phyloP scores from a whole-genome alignment of 805 yeast species.

The Candida yuanshanica region DNA sequence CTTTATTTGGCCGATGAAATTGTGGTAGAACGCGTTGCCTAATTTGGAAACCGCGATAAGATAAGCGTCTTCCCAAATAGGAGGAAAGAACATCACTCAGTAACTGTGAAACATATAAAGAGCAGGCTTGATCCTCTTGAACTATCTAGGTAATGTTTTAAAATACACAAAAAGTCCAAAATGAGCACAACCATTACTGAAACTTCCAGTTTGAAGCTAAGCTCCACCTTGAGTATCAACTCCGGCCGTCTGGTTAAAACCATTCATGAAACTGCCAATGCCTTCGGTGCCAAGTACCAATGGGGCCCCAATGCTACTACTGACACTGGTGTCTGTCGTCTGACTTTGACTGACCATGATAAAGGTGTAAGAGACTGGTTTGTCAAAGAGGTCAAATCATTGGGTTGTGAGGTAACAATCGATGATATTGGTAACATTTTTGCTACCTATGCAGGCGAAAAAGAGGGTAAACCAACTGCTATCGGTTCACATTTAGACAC shows the following conservation, averaged over 20 bases:
- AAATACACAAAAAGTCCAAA: background rate
- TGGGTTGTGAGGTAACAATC: constrained; percentile 54
- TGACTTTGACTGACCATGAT: constrained; percentile 59
- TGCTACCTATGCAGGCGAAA: constrained; percentile 56
- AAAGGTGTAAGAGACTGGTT: constrained; percentile 65
- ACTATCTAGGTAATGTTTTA: too few relatives aligned
- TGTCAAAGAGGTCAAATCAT: constrained; percentile 38
- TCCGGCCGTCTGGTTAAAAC: constrained; percentile 46
- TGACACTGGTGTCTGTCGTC: constrained; percentile 63
- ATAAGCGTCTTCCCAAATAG: background rate
- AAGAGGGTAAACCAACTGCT: constrained; percentile 47
- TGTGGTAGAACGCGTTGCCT: background rate
- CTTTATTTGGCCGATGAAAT: too few relatives aligned
- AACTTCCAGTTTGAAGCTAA: background rate
- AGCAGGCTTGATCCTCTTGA: background rate
- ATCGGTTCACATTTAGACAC: constrained; percentile 75
- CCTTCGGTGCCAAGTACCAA: constrained; percentile 55
- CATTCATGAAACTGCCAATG: constrained; percentile 51
- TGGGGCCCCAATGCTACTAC: constrained; percentile 47
- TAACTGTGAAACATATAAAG: background rate
- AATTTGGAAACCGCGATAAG: background rate
- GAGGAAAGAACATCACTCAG: background rate
- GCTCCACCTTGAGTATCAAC: constrained; percentile 22
- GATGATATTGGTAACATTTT: constrained; percentile 69
- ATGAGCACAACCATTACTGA: background rate